These are phyloP conservation scores for Drosera spatulata DNA, from an alignment of 179 eudicot species.

Conservation along the genomic window DNA sequence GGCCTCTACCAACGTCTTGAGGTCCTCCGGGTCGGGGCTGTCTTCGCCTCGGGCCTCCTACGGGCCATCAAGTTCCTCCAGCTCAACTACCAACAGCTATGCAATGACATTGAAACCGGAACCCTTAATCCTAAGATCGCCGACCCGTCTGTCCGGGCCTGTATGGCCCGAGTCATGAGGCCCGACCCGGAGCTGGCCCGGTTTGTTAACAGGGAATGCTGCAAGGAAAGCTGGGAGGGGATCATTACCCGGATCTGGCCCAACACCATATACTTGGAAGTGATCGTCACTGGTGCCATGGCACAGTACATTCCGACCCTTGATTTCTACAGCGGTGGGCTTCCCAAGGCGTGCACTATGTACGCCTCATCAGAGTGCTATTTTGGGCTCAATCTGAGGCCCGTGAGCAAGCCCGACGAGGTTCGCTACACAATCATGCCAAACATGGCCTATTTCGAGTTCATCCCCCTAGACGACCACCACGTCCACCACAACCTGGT, in stretches of 20 bases:
- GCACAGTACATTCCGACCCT: conserved; percentile 56
- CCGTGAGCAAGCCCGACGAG: conserved; percentile 35
- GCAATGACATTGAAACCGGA: conserved; percentile 30
- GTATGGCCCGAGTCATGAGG: conserved; percentile 17
- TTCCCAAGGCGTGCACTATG: conserved; percentile 36
- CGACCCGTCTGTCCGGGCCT: conserved; percentile 18
- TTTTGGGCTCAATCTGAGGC: conserved; percentile 44
- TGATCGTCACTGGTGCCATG: conserved; percentile 56
- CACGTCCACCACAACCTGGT: conserved; percentile 19
- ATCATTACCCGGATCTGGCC: conserved; percentile 56
- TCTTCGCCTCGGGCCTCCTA: conserved; percentile 53
- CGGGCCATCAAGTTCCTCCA: conserved; percentile 46
- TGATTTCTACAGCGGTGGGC: conserved; percentile 36
- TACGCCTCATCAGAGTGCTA: conserved; percentile 59
- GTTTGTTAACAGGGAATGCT: conserved; percentile 23
- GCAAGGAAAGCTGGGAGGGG: conserved; percentile 33
- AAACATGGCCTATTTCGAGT: conserved; percentile 58
- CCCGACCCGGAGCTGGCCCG: conserved; percentile 31
- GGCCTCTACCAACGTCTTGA: conserved; percentile 50
- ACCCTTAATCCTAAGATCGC: conserved; percentile 25
- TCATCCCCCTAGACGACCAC: conserved; percentile 18
- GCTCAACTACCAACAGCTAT: conserved; percentile 29
- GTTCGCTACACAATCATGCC: conserved; percentile 54
- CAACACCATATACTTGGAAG: conserved; percentile 45
- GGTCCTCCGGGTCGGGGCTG: conserved; percentile 48